phyloP scores from a whole-genome alignment of 352 stramenopile genomes.

The Saprolegnia diclina region DNA sequence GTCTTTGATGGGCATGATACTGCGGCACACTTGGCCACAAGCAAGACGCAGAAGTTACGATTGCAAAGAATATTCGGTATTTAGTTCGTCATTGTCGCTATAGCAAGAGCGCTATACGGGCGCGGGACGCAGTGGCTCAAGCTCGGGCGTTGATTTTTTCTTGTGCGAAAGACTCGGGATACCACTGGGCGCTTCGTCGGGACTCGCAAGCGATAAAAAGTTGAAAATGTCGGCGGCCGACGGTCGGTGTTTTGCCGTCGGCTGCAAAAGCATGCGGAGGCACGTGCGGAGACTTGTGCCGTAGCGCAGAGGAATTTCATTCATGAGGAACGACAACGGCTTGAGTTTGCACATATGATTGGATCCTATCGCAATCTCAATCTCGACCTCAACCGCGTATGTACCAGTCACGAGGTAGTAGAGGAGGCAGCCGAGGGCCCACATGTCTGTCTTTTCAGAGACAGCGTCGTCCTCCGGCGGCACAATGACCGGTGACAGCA shows the following conservation, averaged over 20 bases:
- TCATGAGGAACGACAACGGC: constrained; percentile 15
- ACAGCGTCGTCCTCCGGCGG: background rate
- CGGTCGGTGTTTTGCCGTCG: constrained; percentile 5
- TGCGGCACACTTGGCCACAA: too few species aligned
- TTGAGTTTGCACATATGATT: constrained; percentile 11
- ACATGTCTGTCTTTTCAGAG: constrained; percentile 26
- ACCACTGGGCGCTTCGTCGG: background rate
- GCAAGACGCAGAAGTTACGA: too few species aligned
- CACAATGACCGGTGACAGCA: background rate
- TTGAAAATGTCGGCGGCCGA: constrained; percentile 20
- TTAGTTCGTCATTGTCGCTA: too few species aligned
- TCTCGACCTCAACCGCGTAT: background rate
- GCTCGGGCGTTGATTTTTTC: constrained; percentile 9
- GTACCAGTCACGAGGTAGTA: constrained; percentile 16
- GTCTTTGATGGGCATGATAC: too few species aligned
- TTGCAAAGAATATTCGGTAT: too few species aligned
- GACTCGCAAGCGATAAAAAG: constrained; percentile 19
- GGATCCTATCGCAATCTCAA: background rate
- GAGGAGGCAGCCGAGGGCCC: constrained; percentile 22
- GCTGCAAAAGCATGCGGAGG: constrained; percentile 22
- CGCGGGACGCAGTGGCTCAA: background rate
- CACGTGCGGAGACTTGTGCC: constrained; percentile 20
- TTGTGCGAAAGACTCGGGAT: background rate
- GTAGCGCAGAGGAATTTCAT: constrained; percentile 21
- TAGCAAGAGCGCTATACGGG: too few species aligned